Conservation (phyloP, 2,329 filamentous ascomycete species). For the Acarospora socialis region DNA sequence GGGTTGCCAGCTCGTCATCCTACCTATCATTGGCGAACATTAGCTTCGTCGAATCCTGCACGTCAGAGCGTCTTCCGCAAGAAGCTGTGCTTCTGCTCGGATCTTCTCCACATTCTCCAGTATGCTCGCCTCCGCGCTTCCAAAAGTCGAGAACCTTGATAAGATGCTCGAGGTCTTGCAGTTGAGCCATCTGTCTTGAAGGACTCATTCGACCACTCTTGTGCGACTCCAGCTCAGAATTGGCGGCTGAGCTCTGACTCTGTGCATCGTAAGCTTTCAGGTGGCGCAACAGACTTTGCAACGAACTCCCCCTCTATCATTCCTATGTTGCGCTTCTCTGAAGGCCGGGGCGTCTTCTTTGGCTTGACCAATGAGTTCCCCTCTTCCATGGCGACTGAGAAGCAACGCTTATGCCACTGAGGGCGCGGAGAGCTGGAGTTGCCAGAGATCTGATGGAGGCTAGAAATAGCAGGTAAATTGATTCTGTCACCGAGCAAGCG, state of each 20-base stretch:
- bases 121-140: conserved; percentile 1
- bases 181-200: conserved; percentile 1
- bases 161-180: conserved; percentile 1
- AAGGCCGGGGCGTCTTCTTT: conserved; percentile 1
- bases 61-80: conserved; percentile 1
- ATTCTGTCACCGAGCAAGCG: conserved; percentile 1
- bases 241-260: conserved; percentile 1
- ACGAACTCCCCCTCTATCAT: conserved; percentile 1
- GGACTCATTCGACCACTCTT: conserved; percentile 2
- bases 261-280: conserved; percentile 1
- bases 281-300: conserved; percentile 1
- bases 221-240: conserved; percentile 1
- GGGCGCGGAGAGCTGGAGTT: conserved; percentile 1
- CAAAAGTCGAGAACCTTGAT: conserved; percentile 2
- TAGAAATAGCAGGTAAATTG: conserved; percentile 2
- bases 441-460: conserved; percentile 2
- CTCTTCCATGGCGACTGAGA: conserved; percentile 1
- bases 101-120: conserved; percentile 1
- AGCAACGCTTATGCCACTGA: conserved; percentile 1
- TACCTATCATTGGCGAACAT: conserved; percentile 1
- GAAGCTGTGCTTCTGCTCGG: conserved; percentile 1
- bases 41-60: conserved; percentile 1
- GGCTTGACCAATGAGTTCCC: conserved; percentile 1
- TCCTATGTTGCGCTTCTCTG: conserved; percentile 2
- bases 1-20: conserved; percentile 1